These are phyloP conservation scores for Nakataea oryzae DNA, from an alignment of 2,329 filamentous ascomycete genomes.

Conservation along the genomic window DNA sequence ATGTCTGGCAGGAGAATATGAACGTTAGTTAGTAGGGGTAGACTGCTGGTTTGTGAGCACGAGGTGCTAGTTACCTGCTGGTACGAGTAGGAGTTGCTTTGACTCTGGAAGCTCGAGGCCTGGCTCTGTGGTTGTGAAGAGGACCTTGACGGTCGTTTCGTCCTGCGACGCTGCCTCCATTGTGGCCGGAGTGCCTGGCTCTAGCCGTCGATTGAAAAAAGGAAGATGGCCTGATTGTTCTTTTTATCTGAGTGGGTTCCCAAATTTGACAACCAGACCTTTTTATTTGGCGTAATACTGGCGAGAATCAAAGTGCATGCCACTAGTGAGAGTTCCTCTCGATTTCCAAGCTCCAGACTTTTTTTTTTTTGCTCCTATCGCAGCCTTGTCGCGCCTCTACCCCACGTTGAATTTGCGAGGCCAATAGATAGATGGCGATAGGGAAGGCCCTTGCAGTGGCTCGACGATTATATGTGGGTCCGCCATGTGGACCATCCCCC, in stretches of 20 bases:
- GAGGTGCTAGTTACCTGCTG: constrained; percentile 33
- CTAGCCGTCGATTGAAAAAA: background rate
- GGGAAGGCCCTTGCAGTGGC: background rate
- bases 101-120: constrained; percentile 53
- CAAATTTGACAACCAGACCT: background rate
- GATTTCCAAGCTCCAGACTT: constrained; percentile 2
- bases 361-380: constrained; percentile 8
- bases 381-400: constrained; percentile 9
- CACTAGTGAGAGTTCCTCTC: background rate
- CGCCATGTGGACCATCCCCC: background rate
- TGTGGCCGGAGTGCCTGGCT: constrained; percentile 3
- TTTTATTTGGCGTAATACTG: background rate
- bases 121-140: constrained; percentile 54
- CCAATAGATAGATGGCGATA: constrained; percentile 1
- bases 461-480: background rate
- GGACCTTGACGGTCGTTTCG: constrained; percentile 50
- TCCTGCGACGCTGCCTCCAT: constrained; percentile 16
- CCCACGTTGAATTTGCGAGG: constrained; percentile 1
- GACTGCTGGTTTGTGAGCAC: background rate
- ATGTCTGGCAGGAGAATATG: constrained; percentile 37
- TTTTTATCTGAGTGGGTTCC: background rate
- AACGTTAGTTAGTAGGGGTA: constrained; percentile 1
- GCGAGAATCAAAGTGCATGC: no score
- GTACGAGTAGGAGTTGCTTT: constrained; percentile 52
- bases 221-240: background rate